Base-by-base conservation (phyloP, 2,329 filamentous ascomycete species). In the Penicillium sp. region DNA sequence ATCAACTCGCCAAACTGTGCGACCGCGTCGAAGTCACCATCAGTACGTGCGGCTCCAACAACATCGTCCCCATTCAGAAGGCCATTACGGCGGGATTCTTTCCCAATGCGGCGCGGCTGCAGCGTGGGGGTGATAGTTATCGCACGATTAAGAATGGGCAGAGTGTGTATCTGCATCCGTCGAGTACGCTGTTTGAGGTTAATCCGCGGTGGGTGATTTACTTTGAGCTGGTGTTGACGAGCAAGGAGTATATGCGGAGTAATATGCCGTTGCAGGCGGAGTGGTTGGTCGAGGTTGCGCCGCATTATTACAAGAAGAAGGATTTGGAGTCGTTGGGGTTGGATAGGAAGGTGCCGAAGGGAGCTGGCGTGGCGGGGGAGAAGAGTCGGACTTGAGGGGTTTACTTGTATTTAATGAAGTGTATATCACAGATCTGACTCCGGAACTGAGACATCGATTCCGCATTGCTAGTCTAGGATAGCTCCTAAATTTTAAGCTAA, bases 1-100 rank as follows among this genome's bases (percentile, higher is more conserved):
- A 98, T 63, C 95, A 99, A 74, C 85, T 99, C 0, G 87, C 88
- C 54, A 94, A 96, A 69, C 85, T 99, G 3, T 97, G 94, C 76
- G 95, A 99, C 67, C 88, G 93, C 3, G 92, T 98, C 27, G 95
- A 97, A 75, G 90, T 98, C 5, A 83, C 85, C 0, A 66, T 85
- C 33, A 85, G 86, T 2, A 89, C 87, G 1, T 85, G 85, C 13
- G 92, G 92, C 4, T 81, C 87, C 2, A 82, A 81, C 52, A 92
- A 97, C 73, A 77, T 92, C 18, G 79, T 86, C 5, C 90, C 92
- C 0, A 92, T 98, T 66, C 89, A 93, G 70, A 93, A 96, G 60
- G 89, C 93, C 13, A 84, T 99, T 54, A 93, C 92, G 0, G 88
- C 92, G 0, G 95, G 94, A 1, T 99, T 96, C 83, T 98, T 98